A percentile compares a stretch with the other conserved stretches of the same genome.
phyloP scores from a whole-genome alignment of 371 early-diverging fungal species.

The Rhizopus sp. region DNA sequence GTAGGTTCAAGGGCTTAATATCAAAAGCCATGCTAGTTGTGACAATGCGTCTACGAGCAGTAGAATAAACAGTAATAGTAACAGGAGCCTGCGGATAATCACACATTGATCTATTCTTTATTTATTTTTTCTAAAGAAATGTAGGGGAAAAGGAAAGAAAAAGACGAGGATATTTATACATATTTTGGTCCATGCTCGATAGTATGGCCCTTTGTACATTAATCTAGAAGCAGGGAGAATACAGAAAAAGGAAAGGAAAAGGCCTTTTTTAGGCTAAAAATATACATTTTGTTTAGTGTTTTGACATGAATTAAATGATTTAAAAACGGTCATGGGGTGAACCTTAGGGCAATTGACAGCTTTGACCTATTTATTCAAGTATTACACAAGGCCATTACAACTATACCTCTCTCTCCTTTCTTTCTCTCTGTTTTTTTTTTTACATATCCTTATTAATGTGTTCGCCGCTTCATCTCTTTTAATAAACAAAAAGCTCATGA shows the following conservation, averaged over 20 bases:
- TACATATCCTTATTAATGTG: no score
- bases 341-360: neutral
- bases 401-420: no score
- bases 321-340: no score
- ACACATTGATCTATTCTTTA: neutral
- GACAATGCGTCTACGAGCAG: neutral
- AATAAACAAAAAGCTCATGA: no score
- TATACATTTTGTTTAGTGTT: neutral
- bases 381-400: no score
- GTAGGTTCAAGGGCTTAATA: conserved; percentile 43
- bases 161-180: neutral
- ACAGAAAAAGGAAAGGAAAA: neutral
- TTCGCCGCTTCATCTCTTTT: no score
- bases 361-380: neutral
- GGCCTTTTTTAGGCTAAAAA: neutral
- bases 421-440: no score
- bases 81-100: neutral
- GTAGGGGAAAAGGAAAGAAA: neutral
- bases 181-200: no score
- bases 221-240: neutral
- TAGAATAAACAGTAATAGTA: neutral
- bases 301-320: no score
- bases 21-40: neutral
- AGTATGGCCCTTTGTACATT: neutral
- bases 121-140: neutral